These are phyloP conservation scores for Cercospora zeae-maydis DNA, from an alignment of 2,329 filamentous ascomycete genomes.

Conservation along the genomic window DNA sequence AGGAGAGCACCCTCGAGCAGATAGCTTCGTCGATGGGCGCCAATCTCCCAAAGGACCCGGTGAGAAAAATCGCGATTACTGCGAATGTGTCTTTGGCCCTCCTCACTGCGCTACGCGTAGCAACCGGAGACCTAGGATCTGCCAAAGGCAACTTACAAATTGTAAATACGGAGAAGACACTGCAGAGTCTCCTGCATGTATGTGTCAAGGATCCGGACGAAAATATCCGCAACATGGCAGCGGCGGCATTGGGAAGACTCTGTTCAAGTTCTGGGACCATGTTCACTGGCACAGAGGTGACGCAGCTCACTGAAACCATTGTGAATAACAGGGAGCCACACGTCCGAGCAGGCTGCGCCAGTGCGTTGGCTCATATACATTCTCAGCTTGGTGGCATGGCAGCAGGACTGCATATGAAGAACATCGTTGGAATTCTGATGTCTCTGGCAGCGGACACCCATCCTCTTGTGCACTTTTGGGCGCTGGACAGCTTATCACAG, in stretches of 20 bases:
- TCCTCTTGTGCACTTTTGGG: constrained; percentile 94
- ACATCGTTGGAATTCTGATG: constrained; percentile 96
- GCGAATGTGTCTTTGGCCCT: constrained; percentile 86
- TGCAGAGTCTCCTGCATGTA: constrained; percentile 66
- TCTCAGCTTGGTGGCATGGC: constrained; percentile 97
- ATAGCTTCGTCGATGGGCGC: constrained; percentile 84
- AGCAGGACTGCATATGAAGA: constrained; percentile 92
- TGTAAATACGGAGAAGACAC: constrained; percentile 69
- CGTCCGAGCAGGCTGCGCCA: constrained; percentile 88
- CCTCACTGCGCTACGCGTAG: constrained; percentile 74
- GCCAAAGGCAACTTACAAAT: constrained; percentile 69
- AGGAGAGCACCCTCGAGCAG: constrained; percentile 94
- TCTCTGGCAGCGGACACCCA: constrained; percentile 94
- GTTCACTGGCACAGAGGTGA: constrained; percentile 87
- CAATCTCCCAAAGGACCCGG: constrained; percentile 77
- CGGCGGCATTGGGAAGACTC: constrained; percentile 78
- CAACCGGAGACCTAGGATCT: constrained; percentile 73
- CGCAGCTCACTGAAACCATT: constrained; percentile 87
- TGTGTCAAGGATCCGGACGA: constrained; percentile 82
- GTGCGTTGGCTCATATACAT: constrained; percentile 89
- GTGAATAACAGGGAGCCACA: constrained; percentile 90
- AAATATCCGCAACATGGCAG: constrained; percentile 79
- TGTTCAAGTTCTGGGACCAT: constrained; percentile 81
- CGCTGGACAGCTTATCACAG: constrained; percentile 78
- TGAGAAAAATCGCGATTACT: constrained; percentile 82